Percentiles rank a stretch among this genome's conserved stretches.
Conservation (phyloP, 1,284 basidiomycete genomes). For the Leucoagaricus sp. region DNA sequence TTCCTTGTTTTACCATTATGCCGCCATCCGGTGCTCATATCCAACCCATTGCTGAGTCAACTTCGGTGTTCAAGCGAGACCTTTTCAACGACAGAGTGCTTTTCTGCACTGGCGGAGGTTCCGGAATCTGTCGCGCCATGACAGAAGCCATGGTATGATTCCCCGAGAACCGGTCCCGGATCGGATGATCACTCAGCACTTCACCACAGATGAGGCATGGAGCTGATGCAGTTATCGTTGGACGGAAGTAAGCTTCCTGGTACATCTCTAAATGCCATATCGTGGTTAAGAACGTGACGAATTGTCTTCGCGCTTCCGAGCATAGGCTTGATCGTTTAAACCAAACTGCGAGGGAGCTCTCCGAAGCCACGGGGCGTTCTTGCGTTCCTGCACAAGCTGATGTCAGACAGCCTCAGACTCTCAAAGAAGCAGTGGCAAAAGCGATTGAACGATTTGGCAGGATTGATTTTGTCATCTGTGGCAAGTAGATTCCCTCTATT, state of each 20-base stretch:
- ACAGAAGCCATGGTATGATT: constrained; percentile 72
- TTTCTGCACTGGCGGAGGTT: constrained; percentile 90
- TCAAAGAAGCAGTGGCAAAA: constrained; percentile 77
- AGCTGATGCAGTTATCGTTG: constrained; percentile 80
- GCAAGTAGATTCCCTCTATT: constrained; percentile 40
- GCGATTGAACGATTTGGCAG: constrained; percentile 79
- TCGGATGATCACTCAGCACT: constrained; percentile 4
- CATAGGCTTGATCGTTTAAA: constrained; percentile 75
- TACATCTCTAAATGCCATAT: neutral
- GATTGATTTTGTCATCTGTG: constrained; percentile 96
- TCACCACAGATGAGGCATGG: constrained; percentile 78
- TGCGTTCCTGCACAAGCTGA: constrained; percentile 84
- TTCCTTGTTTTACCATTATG: constrained; percentile 33
- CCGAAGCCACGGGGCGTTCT: constrained; percentile 63
- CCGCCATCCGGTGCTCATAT: constrained; percentile 39
- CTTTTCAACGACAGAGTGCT: constrained; percentile 93
- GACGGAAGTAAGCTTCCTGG: constrained; percentile 71
- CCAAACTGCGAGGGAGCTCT: constrained; percentile 72
- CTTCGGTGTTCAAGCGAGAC: constrained; percentile 71
- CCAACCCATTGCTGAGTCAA: constrained; percentile 52
- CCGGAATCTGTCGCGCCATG: constrained; percentile 92
- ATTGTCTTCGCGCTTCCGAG: neutral
- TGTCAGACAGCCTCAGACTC: constrained; percentile 75
- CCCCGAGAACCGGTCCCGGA: constrained; percentile 7
- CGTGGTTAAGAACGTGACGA: neutral